Percentiles rank a stretch among this genome's conserved stretches.
Conservation (phyloP, 345 rosid genomes). For the Anacardium occidentale region DNA sequence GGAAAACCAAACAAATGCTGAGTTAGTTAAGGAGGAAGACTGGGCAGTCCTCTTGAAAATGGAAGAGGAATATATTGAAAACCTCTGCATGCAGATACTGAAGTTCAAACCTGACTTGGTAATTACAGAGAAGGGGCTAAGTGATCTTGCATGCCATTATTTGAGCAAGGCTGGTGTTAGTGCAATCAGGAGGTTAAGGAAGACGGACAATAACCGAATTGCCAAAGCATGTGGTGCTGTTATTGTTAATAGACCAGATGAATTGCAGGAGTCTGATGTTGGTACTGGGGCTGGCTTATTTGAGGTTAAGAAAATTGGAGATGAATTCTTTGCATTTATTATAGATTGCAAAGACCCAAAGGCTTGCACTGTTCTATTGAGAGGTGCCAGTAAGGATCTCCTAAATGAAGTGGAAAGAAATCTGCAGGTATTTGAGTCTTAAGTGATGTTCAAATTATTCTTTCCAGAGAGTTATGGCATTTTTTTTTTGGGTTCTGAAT, state of each 20-base stretch:
- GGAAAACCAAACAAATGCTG: slow-evolving; percentile 97
- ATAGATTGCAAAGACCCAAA: slow-evolving; percentile 94
- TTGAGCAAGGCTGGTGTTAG: slow-evolving; percentile 92
- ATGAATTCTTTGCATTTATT: slow-evolving; percentile 85
- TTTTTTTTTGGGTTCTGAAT: slow-evolving; percentile 3
- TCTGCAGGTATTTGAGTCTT: slow-evolving; percentile 61
- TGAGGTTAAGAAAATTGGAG: slow-evolving; percentile 94
- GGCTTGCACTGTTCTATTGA: slow-evolving; percentile 86
- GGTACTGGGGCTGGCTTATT: slow-evolving; percentile 95
- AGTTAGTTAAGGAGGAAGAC: slow-evolving; percentile 86
- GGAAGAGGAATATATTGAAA: slow-evolving; percentile 93
- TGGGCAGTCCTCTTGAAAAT: slow-evolving; percentile 82
- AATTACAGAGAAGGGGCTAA: slow-evolving; percentile 93
- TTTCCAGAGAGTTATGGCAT: background rate
- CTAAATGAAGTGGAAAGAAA: slow-evolving; percentile 96
- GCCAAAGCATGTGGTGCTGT: slow-evolving; percentile 98
- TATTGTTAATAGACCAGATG: slow-evolving; percentile 91
- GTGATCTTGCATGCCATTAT: slow-evolving; percentile 94
- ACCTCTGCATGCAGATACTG: slow-evolving; percentile 72
- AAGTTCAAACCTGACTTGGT: slow-evolving; percentile 91
- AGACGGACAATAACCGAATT: slow-evolving; percentile 86
- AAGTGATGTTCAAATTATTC: slow-evolving; percentile 10
- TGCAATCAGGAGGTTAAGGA: slow-evolving; percentile 93
- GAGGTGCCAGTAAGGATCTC: slow-evolving; percentile 99
- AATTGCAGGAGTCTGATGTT: slow-evolving; percentile 92